phyloP scores from a whole-genome alignment of 2,329 filamentous ascomycete genomes.

The Akanthomyces dipterigenus region DNA sequence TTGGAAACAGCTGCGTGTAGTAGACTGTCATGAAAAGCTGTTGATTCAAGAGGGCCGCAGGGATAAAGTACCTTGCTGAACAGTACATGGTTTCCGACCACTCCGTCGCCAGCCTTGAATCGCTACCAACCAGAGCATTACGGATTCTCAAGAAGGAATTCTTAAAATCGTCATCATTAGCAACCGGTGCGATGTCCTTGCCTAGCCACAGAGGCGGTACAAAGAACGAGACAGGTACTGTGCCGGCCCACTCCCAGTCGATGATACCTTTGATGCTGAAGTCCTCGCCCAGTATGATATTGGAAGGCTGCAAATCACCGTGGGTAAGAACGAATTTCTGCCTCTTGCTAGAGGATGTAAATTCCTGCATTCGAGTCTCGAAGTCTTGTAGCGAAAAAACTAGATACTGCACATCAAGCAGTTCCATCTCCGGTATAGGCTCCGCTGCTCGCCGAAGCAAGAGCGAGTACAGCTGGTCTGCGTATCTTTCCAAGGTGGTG shows the following conservation, averaged over 20 bases:
- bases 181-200: background rate
- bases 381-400: constrained; percentile 8
- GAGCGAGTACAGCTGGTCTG: background rate
- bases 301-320: constrained; percentile 8
- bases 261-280: constrained; percentile 9
- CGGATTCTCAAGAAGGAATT: background rate
- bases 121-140: background rate
- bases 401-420: background rate
- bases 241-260: constrained; percentile 11
- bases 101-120: background rate
- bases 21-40: constrained; percentile 8
- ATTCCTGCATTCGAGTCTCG: background rate
- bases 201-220: constrained; percentile 8
- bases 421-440: background rate
- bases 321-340: constrained; percentile 7
- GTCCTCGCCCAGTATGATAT: constrained; percentile 9
- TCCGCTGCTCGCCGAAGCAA: background rate
- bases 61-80: background rate
- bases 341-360: background rate
- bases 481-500: background rate
- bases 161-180: background rate
- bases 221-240: background rate
- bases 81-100: background rate
- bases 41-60: constrained; percentile 1
- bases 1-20: constrained; percentile 1